Percentiles rank a stretch among this genome's conserved stretches.
Evolutionary conservation across 2,329 filamentous ascomycete genomes (phyloP).

Genomic region (Phialophora tarda): DNA sequence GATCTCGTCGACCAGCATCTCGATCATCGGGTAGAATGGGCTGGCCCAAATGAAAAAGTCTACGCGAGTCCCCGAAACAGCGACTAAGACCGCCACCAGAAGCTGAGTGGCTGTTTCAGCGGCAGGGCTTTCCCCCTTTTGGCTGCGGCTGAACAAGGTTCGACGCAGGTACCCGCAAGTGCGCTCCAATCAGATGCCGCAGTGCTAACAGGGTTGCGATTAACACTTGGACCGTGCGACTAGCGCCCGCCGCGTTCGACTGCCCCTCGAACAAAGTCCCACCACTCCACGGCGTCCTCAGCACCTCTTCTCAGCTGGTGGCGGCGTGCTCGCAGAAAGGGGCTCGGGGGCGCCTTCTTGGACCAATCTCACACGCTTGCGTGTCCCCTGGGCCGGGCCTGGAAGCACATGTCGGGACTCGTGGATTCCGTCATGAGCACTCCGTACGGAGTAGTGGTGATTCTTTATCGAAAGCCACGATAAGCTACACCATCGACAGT

Average conservation of each 20-base stretch:
- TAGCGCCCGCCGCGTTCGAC: not conserved
- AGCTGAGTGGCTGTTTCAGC: too few relatives aligned
- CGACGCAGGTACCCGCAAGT: not conserved
- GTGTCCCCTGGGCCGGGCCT: not conserved
- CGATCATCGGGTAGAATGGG: not conserved
- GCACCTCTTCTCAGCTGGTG: not conserved
- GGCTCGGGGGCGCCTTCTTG: not conserved
- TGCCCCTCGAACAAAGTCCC: not conserved
- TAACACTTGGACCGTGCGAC: not conserved
- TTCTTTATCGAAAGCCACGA: constrained; percentile 2
- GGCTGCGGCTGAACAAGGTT: not conserved
- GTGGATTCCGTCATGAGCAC: not conserved
- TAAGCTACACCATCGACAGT: not conserved
- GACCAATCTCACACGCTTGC: not conserved
- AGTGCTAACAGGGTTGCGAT: too few relatives aligned
- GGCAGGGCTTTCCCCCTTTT: not conserved
- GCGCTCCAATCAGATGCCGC: not conserved
- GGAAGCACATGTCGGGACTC: not conserved
- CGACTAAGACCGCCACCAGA: not conserved
- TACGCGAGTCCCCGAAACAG: not conserved
- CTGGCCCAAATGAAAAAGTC: not conserved
- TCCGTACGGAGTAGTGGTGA: not conserved
- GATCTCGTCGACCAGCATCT: not conserved
- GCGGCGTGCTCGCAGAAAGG: not conserved
- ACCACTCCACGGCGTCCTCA: not conserved